Conservation (phyloP, 192 early-diverging fungal species). For the Allomyces macrogynus region DNA sequence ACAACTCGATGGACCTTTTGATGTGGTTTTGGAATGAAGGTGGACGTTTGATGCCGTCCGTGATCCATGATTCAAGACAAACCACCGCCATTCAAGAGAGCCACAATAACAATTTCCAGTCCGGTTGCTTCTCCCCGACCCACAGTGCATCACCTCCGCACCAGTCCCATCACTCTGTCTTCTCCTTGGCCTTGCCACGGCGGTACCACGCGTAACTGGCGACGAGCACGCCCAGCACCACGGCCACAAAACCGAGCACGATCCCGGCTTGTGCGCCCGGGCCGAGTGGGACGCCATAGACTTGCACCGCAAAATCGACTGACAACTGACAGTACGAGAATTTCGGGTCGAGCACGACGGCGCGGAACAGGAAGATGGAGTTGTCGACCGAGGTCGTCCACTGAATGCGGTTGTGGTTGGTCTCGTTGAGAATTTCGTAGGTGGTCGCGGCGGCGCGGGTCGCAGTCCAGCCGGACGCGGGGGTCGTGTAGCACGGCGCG, state of each 20-base stretch:
- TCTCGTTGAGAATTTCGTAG: not conserved
- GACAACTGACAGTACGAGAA: not conserved
- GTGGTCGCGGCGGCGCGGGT: not conserved
- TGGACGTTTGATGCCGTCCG: too few species aligned
- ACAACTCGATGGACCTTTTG: too few species aligned
- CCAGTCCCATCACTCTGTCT: not conserved
- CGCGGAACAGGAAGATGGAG: not conserved
- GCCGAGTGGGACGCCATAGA: not conserved
- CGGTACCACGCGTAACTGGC: not conserved
- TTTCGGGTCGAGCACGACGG: not conserved
- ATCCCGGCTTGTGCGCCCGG: not conserved
- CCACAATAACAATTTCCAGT: too few species aligned
- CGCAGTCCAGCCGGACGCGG: too few species aligned
- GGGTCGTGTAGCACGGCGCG: not conserved
- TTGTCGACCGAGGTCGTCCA: not conserved
- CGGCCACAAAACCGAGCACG: not conserved
- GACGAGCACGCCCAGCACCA: not conserved
- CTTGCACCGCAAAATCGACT: not conserved
- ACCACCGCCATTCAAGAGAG: too few species aligned
- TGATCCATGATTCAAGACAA: too few species aligned
- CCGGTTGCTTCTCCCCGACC: too few species aligned
- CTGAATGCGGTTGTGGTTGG: not conserved
- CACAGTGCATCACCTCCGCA: too few species aligned
- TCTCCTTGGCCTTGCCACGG: not conserved
- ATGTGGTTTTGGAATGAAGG: too few species aligned